phyloP scores from a whole-genome alignment of 305 asterid species.

The Fraxinus nigra region DNA sequence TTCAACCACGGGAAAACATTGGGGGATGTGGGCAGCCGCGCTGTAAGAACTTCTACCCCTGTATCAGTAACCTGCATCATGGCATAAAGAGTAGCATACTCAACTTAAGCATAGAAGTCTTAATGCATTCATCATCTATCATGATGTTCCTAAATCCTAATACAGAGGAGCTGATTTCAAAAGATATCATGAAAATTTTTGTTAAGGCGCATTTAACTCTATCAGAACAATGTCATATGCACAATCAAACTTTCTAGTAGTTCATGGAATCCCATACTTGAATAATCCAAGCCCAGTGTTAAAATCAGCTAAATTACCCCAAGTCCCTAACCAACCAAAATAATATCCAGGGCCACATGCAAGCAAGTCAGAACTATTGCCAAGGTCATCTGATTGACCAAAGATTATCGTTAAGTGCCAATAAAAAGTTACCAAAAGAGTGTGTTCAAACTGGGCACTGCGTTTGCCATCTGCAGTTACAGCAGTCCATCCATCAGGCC shows the following conservation, averaged over 20 bases:
- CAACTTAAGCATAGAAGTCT: neutral
- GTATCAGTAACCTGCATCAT: constrained; percentile 69
- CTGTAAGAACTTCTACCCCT: constrained; percentile 90
- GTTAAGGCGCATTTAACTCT: neutral
- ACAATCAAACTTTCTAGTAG: neutral
- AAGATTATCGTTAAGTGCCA: neutral
- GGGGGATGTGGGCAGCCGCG: constrained; percentile 79
- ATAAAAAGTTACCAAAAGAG: constrained; percentile 61
- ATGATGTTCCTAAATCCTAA: neutral
- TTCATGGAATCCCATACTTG: neutral
- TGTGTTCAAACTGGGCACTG: constrained; percentile 97
- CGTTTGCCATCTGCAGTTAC: constrained; percentile 95
- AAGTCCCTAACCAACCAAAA: neutral
- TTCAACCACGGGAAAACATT: constrained; percentile 75
- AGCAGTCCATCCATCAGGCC: constrained; percentile 99
- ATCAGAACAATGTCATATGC: neutral
- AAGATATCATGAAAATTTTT: neutral
- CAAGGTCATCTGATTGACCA: neutral
- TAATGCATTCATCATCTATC: neutral
- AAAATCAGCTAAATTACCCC: neutral
- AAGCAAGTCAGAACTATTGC: neutral
- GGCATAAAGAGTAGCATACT: neutral
- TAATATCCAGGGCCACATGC: neutral
- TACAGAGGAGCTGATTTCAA: neutral
- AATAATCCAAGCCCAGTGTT: neutral